A percentile compares a stretch with the other conserved stretches of the same genome.
These are phyloP conservation scores for Trypanosoma melophagium DNA, from an alignment of 208 protist genomes.

Conservation along the genomic window DNA sequence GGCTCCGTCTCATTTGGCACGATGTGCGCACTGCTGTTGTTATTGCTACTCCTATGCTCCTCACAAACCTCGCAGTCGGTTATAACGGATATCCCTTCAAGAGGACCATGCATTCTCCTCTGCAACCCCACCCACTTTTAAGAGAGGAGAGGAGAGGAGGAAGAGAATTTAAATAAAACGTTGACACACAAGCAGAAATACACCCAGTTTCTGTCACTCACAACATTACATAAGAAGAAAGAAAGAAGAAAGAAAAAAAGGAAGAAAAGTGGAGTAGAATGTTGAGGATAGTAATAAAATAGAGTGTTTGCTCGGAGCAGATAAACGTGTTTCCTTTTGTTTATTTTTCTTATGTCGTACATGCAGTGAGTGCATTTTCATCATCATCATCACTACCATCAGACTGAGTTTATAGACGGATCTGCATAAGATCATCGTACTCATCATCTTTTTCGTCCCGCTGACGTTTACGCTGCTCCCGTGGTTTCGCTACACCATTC, in stretches of 20 bases:
- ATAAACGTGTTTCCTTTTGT: too few relatives aligned
- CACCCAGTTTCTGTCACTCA: too few relatives aligned
- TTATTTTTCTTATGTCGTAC: too few relatives aligned
- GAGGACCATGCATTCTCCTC: not conserved
- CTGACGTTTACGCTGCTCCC: slow-evolving; percentile 50
- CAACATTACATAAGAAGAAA: too few relatives aligned
- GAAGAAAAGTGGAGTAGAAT: too few relatives aligned
- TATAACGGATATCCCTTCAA: not conserved
- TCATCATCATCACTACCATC: too few relatives aligned
- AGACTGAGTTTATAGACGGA: slow-evolving; percentile 35
- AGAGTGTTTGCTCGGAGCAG: too few relatives aligned
- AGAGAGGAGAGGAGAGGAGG: not conserved
- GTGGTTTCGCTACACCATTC: slow-evolving; percentile 48
- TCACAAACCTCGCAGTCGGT: not conserved
- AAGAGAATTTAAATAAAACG: too few relatives aligned
- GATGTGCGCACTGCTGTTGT: not conserved
- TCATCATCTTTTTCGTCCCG: slow-evolving; percentile 50
- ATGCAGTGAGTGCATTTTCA: too few relatives aligned
- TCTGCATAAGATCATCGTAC: slow-evolving; percentile 76
- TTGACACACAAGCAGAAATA: too few relatives aligned
- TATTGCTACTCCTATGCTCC: not conserved
- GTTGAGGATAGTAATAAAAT: too few relatives aligned
- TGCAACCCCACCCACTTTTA: not conserved
- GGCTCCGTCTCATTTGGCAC: not conserved
- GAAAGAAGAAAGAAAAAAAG: too few relatives aligned